Evolutionary conservation across 1,284 basidiomycete species (phyloP).

Genomic region (Microbotryum silenes-acaulis): DNA sequence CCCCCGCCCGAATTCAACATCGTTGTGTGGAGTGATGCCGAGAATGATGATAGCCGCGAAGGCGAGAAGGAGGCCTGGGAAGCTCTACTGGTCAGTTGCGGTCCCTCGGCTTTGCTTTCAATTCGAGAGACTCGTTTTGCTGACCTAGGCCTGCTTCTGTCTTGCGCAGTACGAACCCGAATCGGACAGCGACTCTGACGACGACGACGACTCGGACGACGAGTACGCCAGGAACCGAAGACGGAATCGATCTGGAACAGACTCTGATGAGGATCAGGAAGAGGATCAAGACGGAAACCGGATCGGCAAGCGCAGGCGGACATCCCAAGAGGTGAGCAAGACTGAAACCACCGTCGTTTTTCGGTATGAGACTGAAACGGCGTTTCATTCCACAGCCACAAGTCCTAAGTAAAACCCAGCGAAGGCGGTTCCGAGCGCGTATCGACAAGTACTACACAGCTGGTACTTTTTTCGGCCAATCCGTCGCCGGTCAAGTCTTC

Average conservation of each 20-base stretch:
- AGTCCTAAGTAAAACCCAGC: slow-evolving; percentile 53
- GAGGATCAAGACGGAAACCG: slow-evolving; percentile 43
- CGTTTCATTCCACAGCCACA: slow-evolving; percentile 9
- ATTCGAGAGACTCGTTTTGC: background rate
- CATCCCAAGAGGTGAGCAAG: slow-evolving; percentile 11
- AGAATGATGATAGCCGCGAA: slow-evolving; percentile 43
- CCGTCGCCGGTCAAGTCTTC: slow-evolving; percentile 80
- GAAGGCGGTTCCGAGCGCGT: slow-evolving; percentile 53
- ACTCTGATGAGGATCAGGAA: slow-evolving; percentile 44
- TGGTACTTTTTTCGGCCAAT: slow-evolving; percentile 83
- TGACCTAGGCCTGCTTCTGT: background rate
- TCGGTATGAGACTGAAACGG: background rate
- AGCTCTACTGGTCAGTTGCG: slow-evolving; percentile 57
- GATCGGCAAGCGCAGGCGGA: slow-evolving; percentile 27
- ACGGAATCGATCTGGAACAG: slow-evolving; percentile 34
- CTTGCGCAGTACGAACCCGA: slow-evolving; percentile 60
- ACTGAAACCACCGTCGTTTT: too few species aligned
- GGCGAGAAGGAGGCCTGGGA: slow-evolving; percentile 69
- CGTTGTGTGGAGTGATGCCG: slow-evolving; percentile 84
- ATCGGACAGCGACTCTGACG: slow-evolving; percentile 54
- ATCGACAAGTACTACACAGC: slow-evolving; percentile 75
- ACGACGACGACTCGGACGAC: slow-evolving; percentile 43
- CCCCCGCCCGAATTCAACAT: slow-evolving; percentile 47
- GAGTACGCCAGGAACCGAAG: slow-evolving; percentile 39
- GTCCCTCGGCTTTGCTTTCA: background rate